These are phyloP conservation scores for Apiospora kogelbergensis DNA, from an alignment of 2,329 filamentous ascomycete genomes.

Conservation along the genomic window DNA sequence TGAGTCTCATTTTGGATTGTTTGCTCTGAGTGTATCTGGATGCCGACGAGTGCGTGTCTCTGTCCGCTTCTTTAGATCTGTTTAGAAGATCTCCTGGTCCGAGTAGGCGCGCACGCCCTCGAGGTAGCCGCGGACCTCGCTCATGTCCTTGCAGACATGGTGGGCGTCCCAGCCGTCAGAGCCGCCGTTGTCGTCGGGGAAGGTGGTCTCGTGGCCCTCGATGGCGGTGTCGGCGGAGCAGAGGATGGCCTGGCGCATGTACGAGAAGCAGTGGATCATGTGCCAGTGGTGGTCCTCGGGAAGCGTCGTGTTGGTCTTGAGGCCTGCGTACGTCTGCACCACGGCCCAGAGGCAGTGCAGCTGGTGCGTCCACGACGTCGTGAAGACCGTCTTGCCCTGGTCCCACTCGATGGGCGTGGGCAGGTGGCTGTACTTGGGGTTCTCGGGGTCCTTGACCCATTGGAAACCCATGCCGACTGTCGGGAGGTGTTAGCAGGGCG, in stretches of 20 bases:
- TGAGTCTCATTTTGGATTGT: neutral
- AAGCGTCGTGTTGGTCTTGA: slow-evolving; percentile 37
- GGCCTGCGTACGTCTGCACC: slow-evolving; percentile 43
- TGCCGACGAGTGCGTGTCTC: too few relatives aligned
- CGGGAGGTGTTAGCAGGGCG: slow-evolving; percentile 8
- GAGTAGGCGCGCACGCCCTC: slow-evolving; percentile 46
- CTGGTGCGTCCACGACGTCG: slow-evolving; percentile 41
- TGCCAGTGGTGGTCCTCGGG: slow-evolving; percentile 47
- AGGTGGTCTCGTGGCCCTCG: slow-evolving; percentile 46
- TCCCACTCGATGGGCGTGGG: slow-evolving; percentile 31
- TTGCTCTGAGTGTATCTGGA: too few relatives aligned
- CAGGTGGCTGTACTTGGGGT: slow-evolving; percentile 28
- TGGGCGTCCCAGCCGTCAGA: slow-evolving; percentile 45
- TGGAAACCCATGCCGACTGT: slow-evolving; percentile 37
- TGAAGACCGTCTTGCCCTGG: slow-evolving; percentile 36
- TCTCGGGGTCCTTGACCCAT: slow-evolving; percentile 27
- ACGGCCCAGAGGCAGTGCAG: slow-evolving; percentile 43
- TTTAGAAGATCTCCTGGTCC: slow-evolving; percentile 42
- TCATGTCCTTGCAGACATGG: slow-evolving; percentile 43
- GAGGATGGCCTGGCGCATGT: slow-evolving; percentile 47
- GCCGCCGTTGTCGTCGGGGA: slow-evolving; percentile 45
- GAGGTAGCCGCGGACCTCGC: slow-evolving; percentile 40
- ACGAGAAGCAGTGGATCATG: slow-evolving; percentile 50
- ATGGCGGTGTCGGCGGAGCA: slow-evolving; percentile 46
- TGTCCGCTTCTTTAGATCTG: too few relatives aligned